Base-by-base conservation (phyloP, 129 eudicot species). In the Saussurea involucrata region DNA sequence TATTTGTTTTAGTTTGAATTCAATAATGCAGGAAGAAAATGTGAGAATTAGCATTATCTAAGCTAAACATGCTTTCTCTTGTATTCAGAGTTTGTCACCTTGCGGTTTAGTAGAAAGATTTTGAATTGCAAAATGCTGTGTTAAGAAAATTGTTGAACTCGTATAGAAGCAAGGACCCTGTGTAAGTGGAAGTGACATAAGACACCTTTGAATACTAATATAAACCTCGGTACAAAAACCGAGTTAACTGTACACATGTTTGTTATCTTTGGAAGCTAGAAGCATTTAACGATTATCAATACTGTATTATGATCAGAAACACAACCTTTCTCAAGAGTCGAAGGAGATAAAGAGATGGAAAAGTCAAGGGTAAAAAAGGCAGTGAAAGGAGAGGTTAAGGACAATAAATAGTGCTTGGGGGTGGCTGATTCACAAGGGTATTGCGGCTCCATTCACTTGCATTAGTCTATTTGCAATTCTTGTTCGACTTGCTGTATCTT, bases 401-500 rank as follows among this genome's bases (percentile, higher is more conserved):
- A 79, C 32, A 37, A 70, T n/a, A n/a, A n/a, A n/a, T 49, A 46
- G 27, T 63, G 40, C 46, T 22, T 66, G 83, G 90, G 73, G 79
- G 79, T 92, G 88, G 92, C 63, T 81, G 74, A 66, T 74, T n/a
- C 27, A 81, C 40, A 68, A 24, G 64, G 82, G 87, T 67, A 64
- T 88, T 24, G 74, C 68, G 22, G 83, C 89, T 17, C 76, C 88
- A 69, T 94, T 91, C 83, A 29, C 86, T 33, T 89, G 90, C 81
- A 80, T 95, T 69, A 83, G 92, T 74, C 78, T 89, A 67, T 92
- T 92, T 74, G 96, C 92, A 53, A 29, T 91, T 44, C 74, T 95
- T 49, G 83, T 92, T 10, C 84, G 99, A 18, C 55, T 86, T 20
- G 80, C 88, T 65, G 92, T 92, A 42, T 87, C 99, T 33, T 69